A percentile compares a stretch with the other conserved stretches of the same genome.
These are phyloP conservation scores for Lomentospora prolificans DNA, from an alignment of 2,329 filamentous ascomycete species.

Conservation along the genomic window DNA sequence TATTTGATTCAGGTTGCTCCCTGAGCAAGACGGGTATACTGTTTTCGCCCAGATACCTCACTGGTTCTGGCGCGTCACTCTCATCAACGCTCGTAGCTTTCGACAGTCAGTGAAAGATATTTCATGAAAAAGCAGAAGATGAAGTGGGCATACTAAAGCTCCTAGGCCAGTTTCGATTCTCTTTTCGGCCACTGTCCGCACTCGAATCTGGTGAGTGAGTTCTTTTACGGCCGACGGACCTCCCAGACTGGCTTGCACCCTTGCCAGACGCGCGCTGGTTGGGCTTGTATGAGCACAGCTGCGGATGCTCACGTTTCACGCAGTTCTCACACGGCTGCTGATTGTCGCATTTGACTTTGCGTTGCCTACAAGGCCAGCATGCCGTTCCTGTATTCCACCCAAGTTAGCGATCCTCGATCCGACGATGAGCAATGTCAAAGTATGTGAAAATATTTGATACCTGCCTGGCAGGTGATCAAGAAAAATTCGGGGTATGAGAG, in stretches of 20 bases:
- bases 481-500: not conserved
- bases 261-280: constrained; percentile 30
- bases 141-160: constrained; percentile 23
- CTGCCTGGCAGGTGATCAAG: too few relatives aligned
- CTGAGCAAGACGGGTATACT: constrained; percentile 57
- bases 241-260: constrained; percentile 13
- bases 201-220: constrained; percentile 29
- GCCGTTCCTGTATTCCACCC: constrained; percentile 37
- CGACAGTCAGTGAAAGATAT: not conserved
- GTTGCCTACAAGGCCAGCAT: constrained; percentile 58
- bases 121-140: too few relatives aligned
- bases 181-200: not conserved
- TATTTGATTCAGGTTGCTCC: constrained; percentile 44
- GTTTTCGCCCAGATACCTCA: constrained; percentile 56
- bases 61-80: constrained; percentile 41
- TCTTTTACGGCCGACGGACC: constrained; percentile 24
- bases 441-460: not conserved
- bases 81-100: constrained; percentile 33
- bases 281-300: constrained; percentile 58
- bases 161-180: constrained; percentile 27
- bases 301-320: constrained; percentile 54
- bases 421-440: not conserved
- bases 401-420: not conserved
- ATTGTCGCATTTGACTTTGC: constrained; percentile 62
- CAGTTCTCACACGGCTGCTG: constrained; percentile 61